Evolutionary conservation across 2,329 filamentous ascomycete species (phyloP).

Genomic region (Cercospora brassicicola): DNA sequence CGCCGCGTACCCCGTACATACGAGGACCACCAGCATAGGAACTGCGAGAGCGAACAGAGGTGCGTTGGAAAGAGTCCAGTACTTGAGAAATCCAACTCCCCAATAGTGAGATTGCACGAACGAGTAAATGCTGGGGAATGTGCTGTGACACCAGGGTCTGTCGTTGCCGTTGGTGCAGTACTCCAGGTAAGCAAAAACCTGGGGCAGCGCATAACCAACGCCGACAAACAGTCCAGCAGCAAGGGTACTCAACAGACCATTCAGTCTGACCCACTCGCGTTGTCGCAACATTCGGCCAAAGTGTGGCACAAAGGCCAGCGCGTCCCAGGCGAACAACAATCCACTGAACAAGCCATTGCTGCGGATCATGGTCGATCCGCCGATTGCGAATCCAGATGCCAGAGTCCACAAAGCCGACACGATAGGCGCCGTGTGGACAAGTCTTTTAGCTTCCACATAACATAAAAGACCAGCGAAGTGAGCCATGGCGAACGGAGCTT

Average conservation of each 20-base stretch:
- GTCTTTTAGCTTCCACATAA: slow-evolving; percentile 57
- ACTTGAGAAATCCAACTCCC: slow-evolving; percentile 82
- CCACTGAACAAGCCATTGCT: slow-evolving; percentile 87
- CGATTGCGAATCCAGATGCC: slow-evolving; percentile 55
- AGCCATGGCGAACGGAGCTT: slow-evolving; percentile 75
- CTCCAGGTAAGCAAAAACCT: slow-evolving; percentile 69
- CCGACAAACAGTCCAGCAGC: slow-evolving; percentile 68
- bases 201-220: slow-evolving; percentile 68
- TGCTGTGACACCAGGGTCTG: slow-evolving; percentile 71
- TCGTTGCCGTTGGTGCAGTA: slow-evolving; percentile 58
- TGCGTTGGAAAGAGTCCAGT: slow-evolving; percentile 85
- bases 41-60: slow-evolving; percentile 82
- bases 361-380: slow-evolving; percentile 69
- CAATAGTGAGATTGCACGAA: slow-evolving; percentile 91
- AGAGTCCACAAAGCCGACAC: slow-evolving; percentile 35
- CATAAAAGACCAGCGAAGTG: slow-evolving; percentile 72
- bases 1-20: slow-evolving; percentile 55
- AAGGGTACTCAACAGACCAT: slow-evolving; percentile 46
- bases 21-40: slow-evolving; percentile 71
- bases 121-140: slow-evolving; percentile 82
- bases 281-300: slow-evolving; percentile 42
- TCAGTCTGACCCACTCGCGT: slow-evolving; percentile 14
- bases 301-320: slow-evolving; percentile 45
- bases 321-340: slow-evolving; percentile 68
- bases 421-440: slow-evolving; percentile 24